A percentile compares a stretch with the other conserved stretches of the same genome.
phyloP scores from a whole-genome alignment of 2,329 filamentous ascomycete species.

The Hymenoscyphus occultus region DNA sequence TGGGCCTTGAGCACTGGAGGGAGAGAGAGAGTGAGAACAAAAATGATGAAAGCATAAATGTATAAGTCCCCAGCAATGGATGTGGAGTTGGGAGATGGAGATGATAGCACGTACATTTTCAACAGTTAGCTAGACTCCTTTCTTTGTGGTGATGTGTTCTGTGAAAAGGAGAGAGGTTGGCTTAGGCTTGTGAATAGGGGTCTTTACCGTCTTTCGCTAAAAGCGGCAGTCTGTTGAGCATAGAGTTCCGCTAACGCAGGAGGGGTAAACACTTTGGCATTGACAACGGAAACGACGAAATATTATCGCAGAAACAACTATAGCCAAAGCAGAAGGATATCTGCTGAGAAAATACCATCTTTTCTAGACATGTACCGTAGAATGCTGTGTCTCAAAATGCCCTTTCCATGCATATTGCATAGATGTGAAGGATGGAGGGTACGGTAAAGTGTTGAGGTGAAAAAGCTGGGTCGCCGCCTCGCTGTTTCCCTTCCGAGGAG shows the following conservation, averaged over 20 bases:
- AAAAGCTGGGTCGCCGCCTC: neutral
- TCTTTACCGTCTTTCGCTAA: neutral
- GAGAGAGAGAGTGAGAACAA: no score
- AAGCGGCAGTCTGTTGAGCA: neutral
- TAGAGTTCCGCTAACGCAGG: neutral
- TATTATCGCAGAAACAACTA: no score
- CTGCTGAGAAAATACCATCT: no score
- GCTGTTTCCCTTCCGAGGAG: neutral
- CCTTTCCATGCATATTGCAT: no score
- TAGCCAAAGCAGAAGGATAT: no score
- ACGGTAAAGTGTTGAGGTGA: neutral
- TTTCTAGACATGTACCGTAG: neutral
- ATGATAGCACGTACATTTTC: neutral
- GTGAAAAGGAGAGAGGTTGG: neutral
- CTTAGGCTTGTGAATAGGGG: neutral
- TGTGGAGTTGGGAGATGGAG: neutral
- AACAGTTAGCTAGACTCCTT: neutral
- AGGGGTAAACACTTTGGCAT: neutral
- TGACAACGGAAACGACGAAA: no score
- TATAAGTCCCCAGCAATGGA: no score
- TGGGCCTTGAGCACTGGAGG: no score
- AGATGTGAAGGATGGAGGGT: no score
- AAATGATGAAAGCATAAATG: no score
- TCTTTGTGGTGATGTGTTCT: neutral
- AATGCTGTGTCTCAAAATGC: neutral